Evolutionary conservation across 257 asterid genomes (phyloP).

Genomic region (Linaria vulgaris): DNA sequence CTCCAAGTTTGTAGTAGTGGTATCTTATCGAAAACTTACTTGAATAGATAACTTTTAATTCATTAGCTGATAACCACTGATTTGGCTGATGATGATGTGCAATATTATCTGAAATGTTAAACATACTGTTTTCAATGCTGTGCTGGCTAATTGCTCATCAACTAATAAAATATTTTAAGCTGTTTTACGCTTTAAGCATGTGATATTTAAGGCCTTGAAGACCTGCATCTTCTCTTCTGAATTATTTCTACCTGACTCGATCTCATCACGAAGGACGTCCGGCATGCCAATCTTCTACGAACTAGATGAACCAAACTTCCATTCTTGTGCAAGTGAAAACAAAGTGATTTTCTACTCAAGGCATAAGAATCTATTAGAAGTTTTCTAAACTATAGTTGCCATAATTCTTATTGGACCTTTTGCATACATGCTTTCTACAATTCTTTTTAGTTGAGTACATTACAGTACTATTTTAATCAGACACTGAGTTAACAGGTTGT

Average conservation of each 20-base stretch:
- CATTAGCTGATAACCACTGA: too few species aligned
- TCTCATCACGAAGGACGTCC: neutral
- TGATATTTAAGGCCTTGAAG: neutral
- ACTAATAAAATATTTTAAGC: too few species aligned
- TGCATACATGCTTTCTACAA: neutral
- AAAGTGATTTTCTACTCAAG: conserved; percentile 9
- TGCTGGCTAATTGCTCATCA: too few species aligned
- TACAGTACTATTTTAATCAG: conserved; percentile 8
- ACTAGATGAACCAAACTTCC: neutral
- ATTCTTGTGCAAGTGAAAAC: neutral
- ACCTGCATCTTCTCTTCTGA: neutral
- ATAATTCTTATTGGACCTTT: neutral
- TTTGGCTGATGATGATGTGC: neutral
- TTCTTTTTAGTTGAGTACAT: neutral
- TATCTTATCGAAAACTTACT: too few species aligned
- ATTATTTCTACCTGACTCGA: neutral
- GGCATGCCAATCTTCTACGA: neutral
- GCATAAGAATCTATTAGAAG: neutral
- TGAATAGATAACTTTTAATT: too few species aligned
- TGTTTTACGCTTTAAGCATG: neutral
- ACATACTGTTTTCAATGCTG: too few species aligned
- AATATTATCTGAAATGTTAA: too few species aligned
- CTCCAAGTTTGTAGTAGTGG: too few species aligned
- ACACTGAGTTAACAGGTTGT: conserved; percentile 57
- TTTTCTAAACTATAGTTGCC: neutral